phyloP scores from a whole-genome alignment of 1,284 basidiomycete genomes.

The Cryptococcus depauperatus region DNA sequence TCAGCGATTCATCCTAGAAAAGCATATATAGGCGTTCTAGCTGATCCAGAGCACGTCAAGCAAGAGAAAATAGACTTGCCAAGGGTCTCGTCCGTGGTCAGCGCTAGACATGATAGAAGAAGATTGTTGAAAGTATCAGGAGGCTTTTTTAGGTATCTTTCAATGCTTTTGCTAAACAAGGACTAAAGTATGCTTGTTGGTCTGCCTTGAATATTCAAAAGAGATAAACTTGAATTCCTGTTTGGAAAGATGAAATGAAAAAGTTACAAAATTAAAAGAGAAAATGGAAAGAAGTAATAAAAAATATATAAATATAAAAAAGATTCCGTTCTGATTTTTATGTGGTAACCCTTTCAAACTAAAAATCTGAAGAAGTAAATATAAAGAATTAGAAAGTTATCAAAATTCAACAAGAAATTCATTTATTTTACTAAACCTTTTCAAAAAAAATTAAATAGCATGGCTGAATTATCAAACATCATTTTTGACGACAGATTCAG shows the following conservation, averaged over 20 bases:
- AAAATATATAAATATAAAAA: not conserved
- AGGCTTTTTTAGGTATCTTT: too few relatives aligned
- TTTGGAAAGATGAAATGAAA: too few relatives aligned
- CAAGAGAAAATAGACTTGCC: constrained; percentile 50
- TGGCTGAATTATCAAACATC: constrained; percentile 32
- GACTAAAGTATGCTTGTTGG: too few relatives aligned
- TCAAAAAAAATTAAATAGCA: constrained; percentile 4
- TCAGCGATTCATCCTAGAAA: not conserved
- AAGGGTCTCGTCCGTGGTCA: constrained; percentile 88
- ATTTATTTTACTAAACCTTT: not conserved
- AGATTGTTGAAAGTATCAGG: too few relatives aligned
- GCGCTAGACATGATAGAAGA: constrained; percentile 2
- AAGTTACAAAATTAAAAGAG: not conserved
- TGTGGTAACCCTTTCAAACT: not conserved
- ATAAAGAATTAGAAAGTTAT: too few relatives aligned
- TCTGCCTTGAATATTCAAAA: too few relatives aligned
- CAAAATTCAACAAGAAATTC: too few relatives aligned
- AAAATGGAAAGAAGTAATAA: not conserved
- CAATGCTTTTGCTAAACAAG: too few relatives aligned
- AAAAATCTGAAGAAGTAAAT: not conserved
- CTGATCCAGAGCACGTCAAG: too few relatives aligned
- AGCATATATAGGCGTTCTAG: not conserved
- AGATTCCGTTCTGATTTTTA: not conserved
- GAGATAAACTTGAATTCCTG: too few relatives aligned
- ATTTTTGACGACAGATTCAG: constrained; percentile 86